A percentile compares a stretch with the other conserved stretches of the same genome.
These are phyloP conservation scores for Rhododendron henanense DNA, from an alignment of 148 eudicot genomes.

Conservation along the genomic window DNA sequence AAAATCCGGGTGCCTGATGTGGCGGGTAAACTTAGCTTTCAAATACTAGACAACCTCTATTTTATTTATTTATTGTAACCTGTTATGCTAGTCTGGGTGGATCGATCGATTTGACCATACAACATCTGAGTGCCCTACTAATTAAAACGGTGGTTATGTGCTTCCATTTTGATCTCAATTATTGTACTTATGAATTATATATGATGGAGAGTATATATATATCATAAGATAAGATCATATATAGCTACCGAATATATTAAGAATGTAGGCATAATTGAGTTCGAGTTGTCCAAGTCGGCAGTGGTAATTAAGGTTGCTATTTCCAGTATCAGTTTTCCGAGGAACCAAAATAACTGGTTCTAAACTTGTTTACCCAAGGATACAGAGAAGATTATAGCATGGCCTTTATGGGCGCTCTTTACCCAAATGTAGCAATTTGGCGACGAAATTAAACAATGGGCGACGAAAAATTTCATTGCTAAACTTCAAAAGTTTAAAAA, in stretches of 20 bases:
- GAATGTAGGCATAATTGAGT: neutral
- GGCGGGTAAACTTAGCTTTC: neutral
- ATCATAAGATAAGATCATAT: neutral
- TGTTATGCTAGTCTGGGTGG: neutral
- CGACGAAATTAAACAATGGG: too few relatives aligned
- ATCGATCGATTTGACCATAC: conserved; percentile 1
- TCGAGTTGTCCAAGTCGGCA: neutral
- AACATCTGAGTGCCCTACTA: neutral
- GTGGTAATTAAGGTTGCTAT: neutral
- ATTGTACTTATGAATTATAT: neutral
- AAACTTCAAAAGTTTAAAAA: too few relatives aligned
- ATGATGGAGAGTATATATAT: neutral
- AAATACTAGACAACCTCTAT: neutral
- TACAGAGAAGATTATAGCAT: too few relatives aligned
- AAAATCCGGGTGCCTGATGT: neutral
- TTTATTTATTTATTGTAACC: too few relatives aligned
- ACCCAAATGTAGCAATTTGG: too few relatives aligned
- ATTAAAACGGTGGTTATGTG: conserved; percentile 7
- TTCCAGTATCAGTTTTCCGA: too few relatives aligned
- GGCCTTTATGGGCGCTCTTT: too few relatives aligned
- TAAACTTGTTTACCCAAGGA: too few relatives aligned
- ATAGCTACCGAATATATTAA: neutral
- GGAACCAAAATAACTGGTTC: too few relatives aligned
- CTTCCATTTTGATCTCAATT: neutral
- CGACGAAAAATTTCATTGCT: too few relatives aligned